Evolutionary conservation across 2,329 filamentous ascomycete species (phyloP), one percentile per base, ranked within the genome.

Genomic region (Metarhizium robertsii): DNA sequence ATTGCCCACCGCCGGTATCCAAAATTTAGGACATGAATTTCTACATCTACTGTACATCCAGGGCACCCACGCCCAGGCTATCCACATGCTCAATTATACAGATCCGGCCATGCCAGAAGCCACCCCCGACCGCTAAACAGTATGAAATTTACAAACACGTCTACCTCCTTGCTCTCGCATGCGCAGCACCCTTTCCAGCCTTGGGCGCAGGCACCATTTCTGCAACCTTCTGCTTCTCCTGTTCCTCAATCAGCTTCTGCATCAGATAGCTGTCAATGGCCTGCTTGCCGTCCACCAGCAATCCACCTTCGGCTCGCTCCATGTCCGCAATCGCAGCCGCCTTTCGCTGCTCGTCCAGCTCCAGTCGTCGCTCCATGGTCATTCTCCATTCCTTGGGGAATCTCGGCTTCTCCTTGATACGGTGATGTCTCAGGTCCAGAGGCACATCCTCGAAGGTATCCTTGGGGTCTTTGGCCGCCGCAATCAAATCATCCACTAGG

Each of bases 401-500:
- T 60, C 77, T 79, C 54, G 82, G 78, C 67, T 81, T 82, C 46
- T 70, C 69, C 75, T 87, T 88, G 59, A 80, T 77, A 65, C 89
- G 83, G 75, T 92, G 85, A 71, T 97, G 92, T 64, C 94, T 81
- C 58, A 90, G 86, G 67, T 99, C 92, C 51, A 97, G 79, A 2
- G 94, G 92, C 34, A 99, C 74, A 68, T 99, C 94, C 61, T 85
- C 85, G 65, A 97, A 96, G 11, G 81, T 88, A 62, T 99, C 92
- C 42, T 75, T 81, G 29, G 80, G 76, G 66, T 96, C 86, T 77
- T 85, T 88, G 57, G 92, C 90, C 67, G 90, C 85, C 6, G 75
- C 76, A 57, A 99, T 74, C 61, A 99, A 74, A 52, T 78, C 81
- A 60, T 86, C 78, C 52, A 97, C 81, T 51, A 90, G 72, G 64